Conservation (phyloP, 2,329 filamentous ascomycete genomes). For the Triangularia verruculosa region DNA sequence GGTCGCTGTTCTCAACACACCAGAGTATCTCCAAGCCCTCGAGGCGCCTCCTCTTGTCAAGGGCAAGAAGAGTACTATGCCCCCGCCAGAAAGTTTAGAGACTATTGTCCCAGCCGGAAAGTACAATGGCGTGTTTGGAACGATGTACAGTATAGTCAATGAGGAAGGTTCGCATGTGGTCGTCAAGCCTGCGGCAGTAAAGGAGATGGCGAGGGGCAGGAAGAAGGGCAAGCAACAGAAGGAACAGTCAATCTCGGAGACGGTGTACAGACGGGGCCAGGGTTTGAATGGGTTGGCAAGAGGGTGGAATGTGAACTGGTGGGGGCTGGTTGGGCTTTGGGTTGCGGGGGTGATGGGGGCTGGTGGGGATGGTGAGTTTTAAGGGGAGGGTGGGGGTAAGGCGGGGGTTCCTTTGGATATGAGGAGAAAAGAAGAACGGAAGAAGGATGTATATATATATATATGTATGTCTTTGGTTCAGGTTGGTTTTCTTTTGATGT, state of each 20-base stretch:
- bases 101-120: conserved; percentile 77
- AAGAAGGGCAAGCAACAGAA: conserved; percentile 21
- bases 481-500: not conserved
- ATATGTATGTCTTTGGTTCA: no score
- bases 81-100: conserved; percentile 45
- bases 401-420: not conserved
- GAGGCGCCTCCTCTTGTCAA: conserved; percentile 28
- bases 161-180: conserved; percentile 70
- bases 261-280: conserved; percentile 58
- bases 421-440: not conserved
- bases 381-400: conserved; percentile 6
- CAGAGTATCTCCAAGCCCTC: conserved; percentile 49
- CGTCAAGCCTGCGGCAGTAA: conserved; percentile 27
- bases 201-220: conserved; percentile 33
- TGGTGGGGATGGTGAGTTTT: conserved; percentile 61
- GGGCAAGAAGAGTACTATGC: conserved; percentile 8
- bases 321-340: conserved; percentile 74
- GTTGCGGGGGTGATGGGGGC: conserved; percentile 62
- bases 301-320: conserved; percentile 75
- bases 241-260: conserved; percentile 37
- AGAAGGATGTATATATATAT: not conserved
- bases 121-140: conserved; percentile 85
- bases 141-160: conserved; percentile 80
- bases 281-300: conserved; percentile 67
- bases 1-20: conserved; percentile 64